Conservation (phyloP, 1,284 basidiomycete species). For the Tilletia walkeri region DNA sequence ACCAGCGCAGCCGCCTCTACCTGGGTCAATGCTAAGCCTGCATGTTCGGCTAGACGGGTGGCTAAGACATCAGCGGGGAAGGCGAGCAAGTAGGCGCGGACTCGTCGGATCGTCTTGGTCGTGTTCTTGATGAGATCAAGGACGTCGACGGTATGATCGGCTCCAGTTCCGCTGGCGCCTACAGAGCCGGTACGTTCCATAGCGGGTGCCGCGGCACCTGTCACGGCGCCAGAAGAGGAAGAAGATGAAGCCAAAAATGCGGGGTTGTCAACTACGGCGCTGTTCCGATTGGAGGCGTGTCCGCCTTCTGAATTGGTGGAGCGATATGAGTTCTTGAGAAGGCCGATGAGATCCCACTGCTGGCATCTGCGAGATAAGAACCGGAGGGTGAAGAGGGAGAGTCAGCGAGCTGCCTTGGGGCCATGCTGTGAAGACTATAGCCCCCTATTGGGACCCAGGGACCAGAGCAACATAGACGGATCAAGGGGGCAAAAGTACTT, state of each 20-base stretch:
- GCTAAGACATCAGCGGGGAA: slow-evolving; percentile 26
- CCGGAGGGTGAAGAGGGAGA: not conserved
- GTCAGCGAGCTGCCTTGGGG: no score
- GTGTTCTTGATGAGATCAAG: slow-evolving; percentile 29
- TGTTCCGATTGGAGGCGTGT: slow-evolving; percentile 5
- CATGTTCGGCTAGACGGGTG: not conserved
- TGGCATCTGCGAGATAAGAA: slow-evolving; percentile 9
- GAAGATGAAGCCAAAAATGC: no score
- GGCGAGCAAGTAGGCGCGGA: slow-evolving; percentile 37
- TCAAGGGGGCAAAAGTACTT: not conserved
- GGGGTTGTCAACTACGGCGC: not conserved
- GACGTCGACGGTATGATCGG: slow-evolving; percentile 16
- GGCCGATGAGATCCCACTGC: slow-evolving; percentile 23
- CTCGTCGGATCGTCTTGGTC: slow-evolving; percentile 36
- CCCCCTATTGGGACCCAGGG: no score
- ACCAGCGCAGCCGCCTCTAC: not conserved
- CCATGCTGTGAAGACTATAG: no score
- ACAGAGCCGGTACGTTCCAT: not conserved
- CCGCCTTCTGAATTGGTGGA: not conserved
- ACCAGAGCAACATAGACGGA: not conserved
- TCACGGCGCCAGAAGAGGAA: no score
- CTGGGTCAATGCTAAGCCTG: not conserved
- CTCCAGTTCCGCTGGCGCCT: not conserved
- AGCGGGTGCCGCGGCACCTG: not conserved
- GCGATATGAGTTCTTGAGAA: slow-evolving; percentile 14